Conservation (phyloP, 2,329 filamentous ascomycete genomes). For the Penicillium sp. region DNA sequence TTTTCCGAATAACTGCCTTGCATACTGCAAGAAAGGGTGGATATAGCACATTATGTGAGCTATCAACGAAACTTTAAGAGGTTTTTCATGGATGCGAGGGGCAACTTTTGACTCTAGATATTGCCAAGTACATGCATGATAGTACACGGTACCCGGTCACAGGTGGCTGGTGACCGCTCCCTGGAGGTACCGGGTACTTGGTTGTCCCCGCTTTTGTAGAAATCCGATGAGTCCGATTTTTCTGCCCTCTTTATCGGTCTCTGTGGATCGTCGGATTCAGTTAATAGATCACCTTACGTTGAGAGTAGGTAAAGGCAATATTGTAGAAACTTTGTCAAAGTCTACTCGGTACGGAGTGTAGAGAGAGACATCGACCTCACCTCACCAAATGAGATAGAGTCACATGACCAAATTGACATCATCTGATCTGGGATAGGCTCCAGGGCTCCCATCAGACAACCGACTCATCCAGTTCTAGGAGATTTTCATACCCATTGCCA, state of each 20-base stretch:
- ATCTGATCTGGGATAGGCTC: conserved; percentile 10
- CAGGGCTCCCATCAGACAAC: conserved; percentile 12
- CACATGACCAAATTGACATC: conserved; percentile 10
- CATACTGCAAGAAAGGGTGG: conserved; percentile 11
- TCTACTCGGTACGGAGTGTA: background rate
- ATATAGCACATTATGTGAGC: conserved; percentile 8
- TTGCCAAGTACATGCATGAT: background rate
- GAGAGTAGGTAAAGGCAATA: background rate
- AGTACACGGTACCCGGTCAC: conserved; percentile 1
- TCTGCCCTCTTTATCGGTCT: background rate
- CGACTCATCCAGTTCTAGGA: conserved; percentile 1
- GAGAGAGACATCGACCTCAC: background rate
- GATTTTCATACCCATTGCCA: conserved; percentile 1
- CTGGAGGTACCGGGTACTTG: conserved; percentile 5
- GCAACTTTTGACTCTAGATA: background rate
- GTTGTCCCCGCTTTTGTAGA: conserved; percentile 4
- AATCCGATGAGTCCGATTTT: background rate
- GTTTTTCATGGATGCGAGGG: conserved; percentile 11
- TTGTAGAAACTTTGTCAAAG: background rate
- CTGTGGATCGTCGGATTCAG: background rate
- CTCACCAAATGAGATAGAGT: background rate
- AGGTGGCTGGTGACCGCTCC: background rate
- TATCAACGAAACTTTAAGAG: conserved; percentile 1
- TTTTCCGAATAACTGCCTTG: conserved; percentile 13
- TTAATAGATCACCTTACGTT: background rate